Conservation (phyloP, 2,329 filamentous ascomycete species). For the Tolypocladium sp. region DNA sequence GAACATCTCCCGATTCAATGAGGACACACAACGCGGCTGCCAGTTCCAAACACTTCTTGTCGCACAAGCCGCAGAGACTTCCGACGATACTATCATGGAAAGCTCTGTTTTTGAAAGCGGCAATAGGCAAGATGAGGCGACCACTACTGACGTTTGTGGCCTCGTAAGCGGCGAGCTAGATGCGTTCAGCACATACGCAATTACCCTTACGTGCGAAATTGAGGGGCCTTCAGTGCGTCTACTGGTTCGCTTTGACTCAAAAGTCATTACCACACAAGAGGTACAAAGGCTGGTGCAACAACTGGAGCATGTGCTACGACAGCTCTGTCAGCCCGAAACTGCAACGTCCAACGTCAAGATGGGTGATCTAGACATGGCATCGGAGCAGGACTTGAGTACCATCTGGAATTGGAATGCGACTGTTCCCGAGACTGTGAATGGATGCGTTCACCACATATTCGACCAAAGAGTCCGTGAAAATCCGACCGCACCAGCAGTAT, state of each 20-base stretch:
- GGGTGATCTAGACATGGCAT: not conserved
- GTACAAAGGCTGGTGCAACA: not conserved
- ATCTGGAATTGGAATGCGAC: not conserved
- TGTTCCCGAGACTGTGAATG: not conserved
- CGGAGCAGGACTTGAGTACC: not conserved
- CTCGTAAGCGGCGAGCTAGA: not conserved
- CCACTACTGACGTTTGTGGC: not conserved
- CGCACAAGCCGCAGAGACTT: not conserved
- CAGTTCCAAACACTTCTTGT: not conserved
- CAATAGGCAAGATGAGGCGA: too few relatives aligned
- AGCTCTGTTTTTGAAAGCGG: not conserved
- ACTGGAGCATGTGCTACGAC: not conserved
- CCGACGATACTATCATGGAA: not conserved
- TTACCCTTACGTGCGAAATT: not conserved
- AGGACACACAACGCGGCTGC: not conserved
- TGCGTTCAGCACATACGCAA: not conserved
- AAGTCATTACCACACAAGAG: not conserved
- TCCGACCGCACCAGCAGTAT: not conserved
- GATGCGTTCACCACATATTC: not conserved
- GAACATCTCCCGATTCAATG: not conserved
- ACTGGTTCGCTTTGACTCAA: not conserved
- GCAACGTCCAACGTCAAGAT: not conserved
- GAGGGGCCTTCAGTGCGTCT: not conserved
- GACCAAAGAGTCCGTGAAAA: not conserved
- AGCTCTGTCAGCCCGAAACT: not conserved